Evolutionary conservation across 202 grass and related monocot species (phyloP).

Genomic region (Dendrocalamus latiflorus): DNA sequence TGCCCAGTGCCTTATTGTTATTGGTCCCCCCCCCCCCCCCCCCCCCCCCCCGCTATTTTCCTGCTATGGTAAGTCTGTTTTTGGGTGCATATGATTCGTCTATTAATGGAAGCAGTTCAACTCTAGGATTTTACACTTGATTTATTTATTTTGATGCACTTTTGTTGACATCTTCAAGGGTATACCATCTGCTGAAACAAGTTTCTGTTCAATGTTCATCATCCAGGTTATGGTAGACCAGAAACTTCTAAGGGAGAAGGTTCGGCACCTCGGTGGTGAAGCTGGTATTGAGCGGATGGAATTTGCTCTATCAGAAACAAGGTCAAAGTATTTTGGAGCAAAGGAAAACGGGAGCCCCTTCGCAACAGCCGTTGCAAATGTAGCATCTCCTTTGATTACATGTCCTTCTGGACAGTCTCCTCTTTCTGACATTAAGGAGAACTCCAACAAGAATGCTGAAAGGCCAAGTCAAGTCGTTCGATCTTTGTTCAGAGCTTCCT

Average conservation of each 20-base stretch:
- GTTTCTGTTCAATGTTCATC: background rate
- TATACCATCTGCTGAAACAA: constrained; percentile 20
- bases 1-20: too few relatives aligned
- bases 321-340: constrained; percentile 67
- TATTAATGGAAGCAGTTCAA: background rate
- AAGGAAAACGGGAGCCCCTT: constrained; percentile 38
- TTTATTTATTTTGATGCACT: too few relatives aligned
- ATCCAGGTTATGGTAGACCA: constrained; percentile 75
- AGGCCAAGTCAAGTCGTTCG: constrained; percentile 29
- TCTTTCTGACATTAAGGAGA: constrained; percentile 28
- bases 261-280: constrained; percentile 58
- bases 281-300: constrained; percentile 83
- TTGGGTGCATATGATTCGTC: constrained; percentile 6
- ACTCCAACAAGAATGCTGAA: constrained; percentile 17
- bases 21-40: too few relatives aligned
- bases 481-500: constrained; percentile 45
- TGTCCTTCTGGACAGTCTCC: constrained; percentile 29
- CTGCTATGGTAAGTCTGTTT: background rate
- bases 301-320: constrained; percentile 63
- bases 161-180: constrained; percentile 5
- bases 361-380: constrained; percentile 29
- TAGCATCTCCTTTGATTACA: constrained; percentile 31
- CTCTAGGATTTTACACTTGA: background rate
- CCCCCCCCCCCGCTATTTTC: too few relatives aligned
- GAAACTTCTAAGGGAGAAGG: constrained; percentile 72